Evolutionary conservation across 176 grass and related monocot species (phyloP).

Genomic region (Panicum miliaceum): DNA sequence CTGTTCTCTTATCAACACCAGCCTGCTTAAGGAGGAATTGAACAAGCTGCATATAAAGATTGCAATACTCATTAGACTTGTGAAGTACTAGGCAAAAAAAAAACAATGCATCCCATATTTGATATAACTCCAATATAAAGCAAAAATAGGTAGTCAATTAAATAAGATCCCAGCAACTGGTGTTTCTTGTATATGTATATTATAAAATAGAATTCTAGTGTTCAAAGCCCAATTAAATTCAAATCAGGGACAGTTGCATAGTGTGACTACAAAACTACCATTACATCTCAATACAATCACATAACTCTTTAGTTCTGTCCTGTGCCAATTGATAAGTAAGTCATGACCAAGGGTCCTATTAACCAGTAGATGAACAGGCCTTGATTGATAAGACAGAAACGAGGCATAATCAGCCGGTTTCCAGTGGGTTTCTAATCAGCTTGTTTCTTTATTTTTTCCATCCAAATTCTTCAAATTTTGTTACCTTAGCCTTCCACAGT

Average conservation of each 20-base stretch:
- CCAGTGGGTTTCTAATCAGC: not conserved
- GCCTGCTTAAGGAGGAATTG: constrained; percentile 97
- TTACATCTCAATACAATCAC: not conserved
- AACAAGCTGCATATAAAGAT: constrained; percentile 76
- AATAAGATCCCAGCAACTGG: not conserved
- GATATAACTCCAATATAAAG: not conserved
- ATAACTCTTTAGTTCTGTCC: not conserved
- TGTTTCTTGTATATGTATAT: constrained; percentile 6
- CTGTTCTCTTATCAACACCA: constrained; percentile 92
- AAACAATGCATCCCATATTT: not conserved
- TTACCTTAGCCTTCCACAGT: not conserved
- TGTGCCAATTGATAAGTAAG: not conserved
- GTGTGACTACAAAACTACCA: constrained; percentile 10
- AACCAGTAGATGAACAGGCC: not conserved
- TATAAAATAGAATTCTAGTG: not conserved
- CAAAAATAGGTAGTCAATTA: constrained; percentile 11
- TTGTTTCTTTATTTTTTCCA: not conserved
- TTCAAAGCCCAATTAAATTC: constrained; percentile 25
- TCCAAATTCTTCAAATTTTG: not conserved
- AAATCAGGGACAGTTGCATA: not conserved
- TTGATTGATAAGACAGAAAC: not conserved
- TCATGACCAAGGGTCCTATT: not conserved
- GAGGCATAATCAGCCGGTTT: not conserved
- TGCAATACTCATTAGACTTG: constrained; percentile 23
- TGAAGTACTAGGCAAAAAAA: constrained; percentile 9